Conservation (phyloP, 1,139 yeast genomes). For the Saccharomyces hybrid region DNA sequence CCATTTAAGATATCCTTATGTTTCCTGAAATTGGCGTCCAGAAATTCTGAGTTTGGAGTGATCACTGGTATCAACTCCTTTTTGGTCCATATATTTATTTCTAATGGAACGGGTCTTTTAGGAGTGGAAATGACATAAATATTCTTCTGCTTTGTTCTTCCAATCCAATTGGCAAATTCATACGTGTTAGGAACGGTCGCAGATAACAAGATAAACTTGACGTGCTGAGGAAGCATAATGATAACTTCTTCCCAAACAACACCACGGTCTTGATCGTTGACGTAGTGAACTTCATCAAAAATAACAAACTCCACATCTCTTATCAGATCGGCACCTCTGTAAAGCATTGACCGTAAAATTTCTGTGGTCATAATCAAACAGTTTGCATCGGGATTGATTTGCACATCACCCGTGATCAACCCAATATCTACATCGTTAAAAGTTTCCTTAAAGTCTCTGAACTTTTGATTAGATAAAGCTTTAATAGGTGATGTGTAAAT, state of each 20-base stretch:
- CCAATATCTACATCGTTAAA: slow-evolving; percentile 85
- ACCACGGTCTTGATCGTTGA: slow-evolving; percentile 94
- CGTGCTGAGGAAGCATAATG: slow-evolving; percentile 93
- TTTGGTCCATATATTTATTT: slow-evolving; percentile 77
- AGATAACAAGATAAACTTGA: slow-evolving; percentile 76
- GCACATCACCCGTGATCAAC: slow-evolving; percentile 94
- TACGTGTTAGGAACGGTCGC: slow-evolving; percentile 97
- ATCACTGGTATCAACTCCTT: slow-evolving; percentile 63
- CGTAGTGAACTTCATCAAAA: slow-evolving; percentile 96
- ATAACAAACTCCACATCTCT: slow-evolving; percentile 97
- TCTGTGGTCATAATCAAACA: slow-evolving; percentile 98
- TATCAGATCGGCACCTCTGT: slow-evolving; percentile 91
- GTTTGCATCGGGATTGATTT: slow-evolving; percentile 93
- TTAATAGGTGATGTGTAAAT: slow-evolving; percentile 92
- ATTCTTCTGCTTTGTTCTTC: slow-evolving; percentile 91
- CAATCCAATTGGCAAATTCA: slow-evolving; percentile 98
- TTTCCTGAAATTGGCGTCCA: slow-evolving; percentile 54
- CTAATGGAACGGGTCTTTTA: slow-evolving; percentile 92
- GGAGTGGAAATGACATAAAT: slow-evolving; percentile 94
- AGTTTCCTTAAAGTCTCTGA: slow-evolving; percentile 79
- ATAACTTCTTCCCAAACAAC: slow-evolving; percentile 99
- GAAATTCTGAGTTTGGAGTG: slow-evolving; percentile 62
- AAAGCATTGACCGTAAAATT: slow-evolving; percentile 88
- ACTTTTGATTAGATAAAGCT: slow-evolving; percentile 88
- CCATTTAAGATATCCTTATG: slow-evolving; percentile 50